These are phyloP conservation scores for Podila epicladia DNA, from an alignment of 192 early-diverging fungal genomes.

Conservation along the genomic window DNA sequence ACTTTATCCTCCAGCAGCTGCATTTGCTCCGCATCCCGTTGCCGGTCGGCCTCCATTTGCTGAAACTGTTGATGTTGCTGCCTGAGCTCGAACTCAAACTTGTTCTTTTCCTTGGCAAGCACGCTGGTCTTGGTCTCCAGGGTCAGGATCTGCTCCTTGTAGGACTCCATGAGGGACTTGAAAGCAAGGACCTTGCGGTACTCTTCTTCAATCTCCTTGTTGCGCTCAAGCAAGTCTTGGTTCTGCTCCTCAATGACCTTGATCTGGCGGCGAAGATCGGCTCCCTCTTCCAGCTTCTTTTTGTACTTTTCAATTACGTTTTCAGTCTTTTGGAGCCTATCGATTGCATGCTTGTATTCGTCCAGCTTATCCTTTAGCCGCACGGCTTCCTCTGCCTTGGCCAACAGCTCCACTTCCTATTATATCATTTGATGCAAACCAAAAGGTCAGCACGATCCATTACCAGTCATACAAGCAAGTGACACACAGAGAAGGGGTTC, in stretches of 20 bases:
- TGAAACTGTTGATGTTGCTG: constrained; percentile 70
- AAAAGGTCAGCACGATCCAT: neutral
- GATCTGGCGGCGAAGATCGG: constrained; percentile 81
- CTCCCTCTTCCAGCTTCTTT: constrained; percentile 91
- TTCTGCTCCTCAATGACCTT: constrained; percentile 85
- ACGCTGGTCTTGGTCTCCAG: constrained; percentile 79
- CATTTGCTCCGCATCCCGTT: constrained; percentile 80
- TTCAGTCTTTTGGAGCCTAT: constrained; percentile 92
- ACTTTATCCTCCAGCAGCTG: constrained; percentile 81
- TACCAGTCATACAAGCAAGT: neutral
- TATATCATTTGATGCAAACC: neutral
- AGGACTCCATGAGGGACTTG: constrained; percentile 86
- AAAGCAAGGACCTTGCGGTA: constrained; percentile 82
- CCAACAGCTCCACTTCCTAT: constrained; percentile 62
- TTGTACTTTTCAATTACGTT: constrained; percentile 97
- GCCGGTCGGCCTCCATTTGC: constrained; percentile 68
- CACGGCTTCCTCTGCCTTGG: constrained; percentile 75
- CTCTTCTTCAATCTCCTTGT: constrained; percentile 86
- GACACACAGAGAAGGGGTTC: neutral
- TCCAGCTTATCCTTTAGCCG: constrained; percentile 90
- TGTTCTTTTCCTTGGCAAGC: constrained; percentile 75
- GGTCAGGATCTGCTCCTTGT: constrained; percentile 81
- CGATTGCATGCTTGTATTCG: constrained; percentile 90
- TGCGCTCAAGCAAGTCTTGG: constrained; percentile 72
- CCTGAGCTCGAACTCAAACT: constrained; percentile 74